Evolutionary conservation across 495 filamentous ascomycete species (phyloP).

Genomic region (Penicillium steckii): DNA sequence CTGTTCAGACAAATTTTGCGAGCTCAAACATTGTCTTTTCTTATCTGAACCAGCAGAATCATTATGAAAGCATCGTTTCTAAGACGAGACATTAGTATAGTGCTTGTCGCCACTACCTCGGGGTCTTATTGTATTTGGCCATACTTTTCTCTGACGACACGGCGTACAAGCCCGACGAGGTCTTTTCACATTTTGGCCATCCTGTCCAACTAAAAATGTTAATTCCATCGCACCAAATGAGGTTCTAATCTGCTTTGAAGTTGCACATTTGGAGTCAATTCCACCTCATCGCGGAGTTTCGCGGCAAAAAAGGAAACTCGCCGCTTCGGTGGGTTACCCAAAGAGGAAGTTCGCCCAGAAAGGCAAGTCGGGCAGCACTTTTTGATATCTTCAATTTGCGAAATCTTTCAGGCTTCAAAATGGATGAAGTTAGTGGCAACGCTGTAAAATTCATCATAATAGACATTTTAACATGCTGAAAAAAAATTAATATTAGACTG

Average conservation of each 20-base stretch:
- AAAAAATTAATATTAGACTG: too few relatives aligned
- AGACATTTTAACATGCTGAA: too few relatives aligned
- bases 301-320: background rate
- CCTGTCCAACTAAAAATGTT: slow-evolving; percentile 18
- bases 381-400: too few relatives aligned
- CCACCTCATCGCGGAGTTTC: background rate
- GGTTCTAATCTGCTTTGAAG: too few relatives aligned
- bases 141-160: slow-evolving; percentile 24
- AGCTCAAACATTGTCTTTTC: background rate
- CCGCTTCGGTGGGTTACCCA: background rate
- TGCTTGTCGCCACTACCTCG: background rate
- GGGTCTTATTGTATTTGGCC: background rate
- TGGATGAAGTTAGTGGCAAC: too few relatives aligned
- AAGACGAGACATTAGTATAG: background rate
- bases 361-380: background rate
- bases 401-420: too few relatives aligned
- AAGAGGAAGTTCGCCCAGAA: background rate
- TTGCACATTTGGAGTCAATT: background rate
- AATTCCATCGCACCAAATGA: slow-evolving; percentile 19
- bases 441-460: too few relatives aligned
- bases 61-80: slow-evolving; percentile 26
- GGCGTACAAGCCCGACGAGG: slow-evolving; percentile 3
- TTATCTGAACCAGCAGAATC: background rate
- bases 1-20: background rate
- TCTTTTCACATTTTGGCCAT: slow-evolving; percentile 18